Percentiles rank a stretch among this genome's conserved stretches.
phyloP scores from a whole-genome alignment of 1,284 basidiomycete genomes.

The Apiotrichum brassicae region DNA sequence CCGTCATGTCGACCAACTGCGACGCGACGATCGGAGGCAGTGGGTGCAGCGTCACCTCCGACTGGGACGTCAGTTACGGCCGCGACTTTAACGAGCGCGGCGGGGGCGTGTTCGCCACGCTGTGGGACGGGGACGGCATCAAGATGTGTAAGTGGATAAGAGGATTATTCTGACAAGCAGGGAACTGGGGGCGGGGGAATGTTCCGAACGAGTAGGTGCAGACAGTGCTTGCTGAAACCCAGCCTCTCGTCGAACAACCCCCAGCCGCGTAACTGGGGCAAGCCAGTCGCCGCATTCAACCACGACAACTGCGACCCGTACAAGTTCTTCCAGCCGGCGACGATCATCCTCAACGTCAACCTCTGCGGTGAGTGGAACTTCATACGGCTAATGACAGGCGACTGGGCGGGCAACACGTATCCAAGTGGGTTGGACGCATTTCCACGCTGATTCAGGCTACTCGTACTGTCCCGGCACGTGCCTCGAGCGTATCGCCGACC shows the following conservation, averaged over 20 bases:
- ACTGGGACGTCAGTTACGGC: conserved; percentile 57
- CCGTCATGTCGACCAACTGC: conserved; percentile 17
- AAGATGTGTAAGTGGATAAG: conserved; percentile 54
- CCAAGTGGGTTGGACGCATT: conserved; percentile 20
- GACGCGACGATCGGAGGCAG: conserved; percentile 51
- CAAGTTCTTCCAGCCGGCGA: conserved; percentile 63
- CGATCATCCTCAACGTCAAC: conserved; percentile 62
- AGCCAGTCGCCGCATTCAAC: conserved; percentile 61
- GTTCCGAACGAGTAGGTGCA: conserved; percentile 58
- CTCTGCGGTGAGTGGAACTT: conserved; percentile 32
- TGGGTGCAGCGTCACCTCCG: conserved; percentile 62
- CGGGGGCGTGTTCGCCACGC: conserved; percentile 71
- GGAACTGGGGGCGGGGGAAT: conserved; percentile 59
- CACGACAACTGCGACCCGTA: conserved; percentile 58
- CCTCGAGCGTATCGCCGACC: conserved; percentile 57
- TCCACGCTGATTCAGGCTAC: neutral
- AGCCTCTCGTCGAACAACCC: conserved; percentile 55
- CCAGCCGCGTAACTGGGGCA: conserved; percentile 60
- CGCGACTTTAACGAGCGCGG: conserved; percentile 58
- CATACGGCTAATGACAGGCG: conserved; percentile 43
- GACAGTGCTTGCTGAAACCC: neutral
- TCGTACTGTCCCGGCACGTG: conserved; percentile 65
- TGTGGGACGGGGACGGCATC: conserved; percentile 63
- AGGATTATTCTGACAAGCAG: conserved; percentile 14
- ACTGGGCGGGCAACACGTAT: conserved; percentile 61